Evolutionary conservation across 805 yeast genomes (phyloP), one percentile per base, ranked within the genome.

Genomic region (Pichia paraexigua): DNA sequence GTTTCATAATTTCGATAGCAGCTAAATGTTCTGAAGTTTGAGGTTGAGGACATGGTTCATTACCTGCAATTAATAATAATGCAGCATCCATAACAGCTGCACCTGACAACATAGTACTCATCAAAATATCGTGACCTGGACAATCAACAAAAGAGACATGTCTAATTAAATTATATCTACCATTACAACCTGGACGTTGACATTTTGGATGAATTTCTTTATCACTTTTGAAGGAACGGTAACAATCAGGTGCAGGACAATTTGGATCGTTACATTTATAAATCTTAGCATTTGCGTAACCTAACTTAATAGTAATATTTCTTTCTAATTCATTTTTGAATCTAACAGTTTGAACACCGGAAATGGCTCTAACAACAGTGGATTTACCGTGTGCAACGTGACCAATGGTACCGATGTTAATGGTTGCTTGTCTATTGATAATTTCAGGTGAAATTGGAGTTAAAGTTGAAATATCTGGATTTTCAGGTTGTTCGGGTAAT

Each of bases 71-170:
- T 59, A 94, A 79, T 66, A 94, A 76, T 56, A 94, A 76, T 2
- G 99, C 99, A 52, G 99, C 99, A 73, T 94, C 99, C 99, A 94
- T 94, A 58, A 94, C 99, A 18, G 99, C 99, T 39, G 99, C 99
- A 69, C 99, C 99, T 45, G 98, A 91, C 81, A 94, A 83, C 99
- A 94, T 94, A 60, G 99, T 94, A 79, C 97, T 90, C 99, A 94
- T 94, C 71, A 94, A 84, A 76, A 94, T 95, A 77, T 94, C 99
- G 87, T 94, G 99, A 71, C 99, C 99, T 55, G 99, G 99, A 77
- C 99, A 95, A 77, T 94, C 99, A 56, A 95, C 99, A 64, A 95
- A 95, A 12, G 97, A 89, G 49, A 94, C 99, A 69, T 94, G 99
- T 73, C 99, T 89, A 43, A 90, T 82, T 61, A 94, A 78, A 63